Evolutionary conservation across 106 monocot genomes (phyloP).

Genomic region (Dioscorea dumetorum): DNA sequence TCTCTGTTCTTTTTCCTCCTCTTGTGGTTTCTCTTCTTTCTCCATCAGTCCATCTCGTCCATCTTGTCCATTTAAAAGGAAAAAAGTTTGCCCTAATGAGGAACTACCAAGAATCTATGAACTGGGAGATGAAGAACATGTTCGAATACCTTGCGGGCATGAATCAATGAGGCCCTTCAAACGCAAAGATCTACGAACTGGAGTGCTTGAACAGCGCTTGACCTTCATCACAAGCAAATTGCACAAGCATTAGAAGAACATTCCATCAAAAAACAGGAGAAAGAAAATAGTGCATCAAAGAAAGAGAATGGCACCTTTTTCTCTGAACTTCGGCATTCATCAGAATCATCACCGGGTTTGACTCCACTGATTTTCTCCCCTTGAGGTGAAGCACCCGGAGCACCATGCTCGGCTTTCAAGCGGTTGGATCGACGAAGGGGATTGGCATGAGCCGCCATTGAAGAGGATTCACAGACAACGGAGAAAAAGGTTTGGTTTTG

Average conservation of each 20-base stretch:
- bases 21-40: constrained; percentile 1
- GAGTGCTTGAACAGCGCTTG: neutral
- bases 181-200: neutral
- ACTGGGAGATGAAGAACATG: neutral
- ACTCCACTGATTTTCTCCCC: too few species aligned
- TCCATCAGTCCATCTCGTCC: neutral
- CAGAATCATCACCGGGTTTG: too few species aligned
- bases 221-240: neutral
- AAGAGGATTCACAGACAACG: too few species aligned
- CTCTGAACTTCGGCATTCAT: neutral
- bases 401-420: neutral
- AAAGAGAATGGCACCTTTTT: neutral
- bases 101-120: neutral
- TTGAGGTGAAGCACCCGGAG: too few species aligned
- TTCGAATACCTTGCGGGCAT: neutral
- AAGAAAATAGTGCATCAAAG: too few species aligned
- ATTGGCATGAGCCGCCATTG: neutral
- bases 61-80: neutral
- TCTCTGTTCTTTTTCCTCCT: neutral
- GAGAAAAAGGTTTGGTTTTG: too few species aligned
- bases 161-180: neutral
- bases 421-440: neutral
- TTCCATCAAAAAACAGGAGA: too few species aligned
- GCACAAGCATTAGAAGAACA: too few species aligned
- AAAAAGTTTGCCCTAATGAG: neutral